phyloP scores from a whole-genome alignment of 139 green algal species.

The Limnomonas spitsbergensis region DNA sequence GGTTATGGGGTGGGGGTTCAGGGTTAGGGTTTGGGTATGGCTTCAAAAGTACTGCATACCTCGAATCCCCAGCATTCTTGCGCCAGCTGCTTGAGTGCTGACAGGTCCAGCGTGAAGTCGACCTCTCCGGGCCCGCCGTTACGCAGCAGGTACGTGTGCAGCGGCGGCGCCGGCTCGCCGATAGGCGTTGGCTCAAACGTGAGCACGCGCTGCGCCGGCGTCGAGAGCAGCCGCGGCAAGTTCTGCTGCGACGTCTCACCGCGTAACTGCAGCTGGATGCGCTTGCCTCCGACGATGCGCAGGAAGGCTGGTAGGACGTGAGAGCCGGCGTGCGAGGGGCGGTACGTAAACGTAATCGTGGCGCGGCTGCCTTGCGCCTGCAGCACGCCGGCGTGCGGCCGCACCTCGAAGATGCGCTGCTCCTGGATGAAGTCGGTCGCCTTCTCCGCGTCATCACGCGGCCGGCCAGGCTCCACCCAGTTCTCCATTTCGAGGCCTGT shows the following conservation, averaged over 20 bases:
- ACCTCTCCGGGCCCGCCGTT: conserved; percentile 50
- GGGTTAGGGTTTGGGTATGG: no score
- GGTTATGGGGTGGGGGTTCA: no score
- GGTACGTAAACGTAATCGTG: conserved; percentile 34
- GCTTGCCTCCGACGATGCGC: conserved; percentile 56
- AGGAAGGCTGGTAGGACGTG: conserved; percentile 63
- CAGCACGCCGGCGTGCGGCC: conserved; percentile 43
- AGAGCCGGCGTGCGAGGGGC: conserved; percentile 30
- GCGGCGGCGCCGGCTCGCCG: conserved; percentile 51
- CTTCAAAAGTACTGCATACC: no score
- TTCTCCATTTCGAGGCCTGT: conserved; percentile 62
- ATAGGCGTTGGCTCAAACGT: conserved; percentile 51
- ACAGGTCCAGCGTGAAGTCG: conserved; percentile 45
- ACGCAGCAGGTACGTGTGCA: conserved; percentile 43
- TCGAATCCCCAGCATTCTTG: conserved; percentile 41
- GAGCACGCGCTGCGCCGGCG: conserved; percentile 32
- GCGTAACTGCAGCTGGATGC: conserved; percentile 55
- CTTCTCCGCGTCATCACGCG: conserved; percentile 44
- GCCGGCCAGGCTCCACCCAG: conserved; percentile 67
- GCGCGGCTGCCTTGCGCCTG: conserved; percentile 1
- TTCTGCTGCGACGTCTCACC: conserved; percentile 37
- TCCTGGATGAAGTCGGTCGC: conserved; percentile 54
- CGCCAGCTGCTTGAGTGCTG: conserved; percentile 27
- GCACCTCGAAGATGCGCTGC: conserved; percentile 56
- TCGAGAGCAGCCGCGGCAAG: conserved; percentile 32